Evolutionary conservation across 1,139 yeast species (phyloP).

Genomic region (Candida sp.): DNA sequence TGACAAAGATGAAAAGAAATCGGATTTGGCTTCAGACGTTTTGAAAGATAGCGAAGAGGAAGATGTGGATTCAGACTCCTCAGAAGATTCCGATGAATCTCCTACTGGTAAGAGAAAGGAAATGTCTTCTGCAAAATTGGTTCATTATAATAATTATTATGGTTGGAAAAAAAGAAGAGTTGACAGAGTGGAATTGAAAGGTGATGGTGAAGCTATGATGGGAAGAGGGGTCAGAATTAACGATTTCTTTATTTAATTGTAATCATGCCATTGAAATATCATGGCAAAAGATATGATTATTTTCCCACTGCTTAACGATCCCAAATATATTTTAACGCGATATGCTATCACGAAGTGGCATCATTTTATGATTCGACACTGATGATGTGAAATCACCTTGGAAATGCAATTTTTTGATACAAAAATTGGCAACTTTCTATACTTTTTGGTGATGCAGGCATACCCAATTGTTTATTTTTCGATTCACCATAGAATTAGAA

Average conservation of each 20-base stretch:
- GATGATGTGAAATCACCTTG: not conserved
- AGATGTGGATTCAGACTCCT: constrained; percentile 6
- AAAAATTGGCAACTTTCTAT: no score
- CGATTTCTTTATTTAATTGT: constrained; percentile 40
- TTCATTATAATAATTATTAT: constrained; percentile 8
- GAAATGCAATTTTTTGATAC: no score
- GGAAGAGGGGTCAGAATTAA: constrained; percentile 47
- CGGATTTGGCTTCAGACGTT: not conserved
- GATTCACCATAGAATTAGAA: no score
- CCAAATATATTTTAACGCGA: no score
- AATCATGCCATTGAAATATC: not conserved
- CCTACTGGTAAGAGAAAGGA: constrained; percentile 2
- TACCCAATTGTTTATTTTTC: no score
- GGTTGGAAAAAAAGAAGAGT: not conserved
- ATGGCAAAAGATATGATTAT: no score
- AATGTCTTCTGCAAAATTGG: not conserved
- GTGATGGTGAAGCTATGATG: constrained; percentile 40
- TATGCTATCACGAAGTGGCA: not conserved
- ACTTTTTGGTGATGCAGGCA: no score
- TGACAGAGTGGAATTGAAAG: not conserved
- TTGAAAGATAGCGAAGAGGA: not conserved
- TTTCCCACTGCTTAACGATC: no score
- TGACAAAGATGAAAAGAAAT: constrained; percentile 9
- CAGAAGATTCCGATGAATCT: constrained; percentile 5
- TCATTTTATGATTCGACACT: not conserved